Percentiles rank a stretch among this genome's conserved stretches.
These are phyloP conservation scores for Globisporangium iwayamae DNA, from an alignment of 352 stramenopile species.

Conservation along the genomic window DNA sequence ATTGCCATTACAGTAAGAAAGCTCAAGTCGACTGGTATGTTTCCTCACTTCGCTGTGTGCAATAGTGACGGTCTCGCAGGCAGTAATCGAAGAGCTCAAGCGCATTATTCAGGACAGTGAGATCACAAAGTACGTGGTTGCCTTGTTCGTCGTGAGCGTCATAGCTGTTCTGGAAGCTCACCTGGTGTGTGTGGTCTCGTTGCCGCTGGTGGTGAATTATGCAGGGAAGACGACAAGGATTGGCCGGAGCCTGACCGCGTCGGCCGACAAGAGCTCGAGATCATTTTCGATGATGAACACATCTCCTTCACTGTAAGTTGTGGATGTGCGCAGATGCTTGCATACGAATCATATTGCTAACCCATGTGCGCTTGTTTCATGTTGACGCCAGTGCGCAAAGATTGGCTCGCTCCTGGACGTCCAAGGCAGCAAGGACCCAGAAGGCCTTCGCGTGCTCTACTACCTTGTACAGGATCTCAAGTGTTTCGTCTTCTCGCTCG, in stretches of 20 bases:
- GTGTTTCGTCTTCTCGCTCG: slow-evolving; percentile 95
- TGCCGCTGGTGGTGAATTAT: neutral
- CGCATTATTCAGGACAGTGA: slow-evolving; percentile 91
- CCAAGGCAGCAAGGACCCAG: slow-evolving; percentile 94
- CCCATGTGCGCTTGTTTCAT: neutral
- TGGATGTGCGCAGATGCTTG: neutral
- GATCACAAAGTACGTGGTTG: slow-evolving; percentile 80
- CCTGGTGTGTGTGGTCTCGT: neutral
- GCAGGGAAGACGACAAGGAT: slow-evolving; percentile 92
- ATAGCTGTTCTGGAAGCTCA: neutral
- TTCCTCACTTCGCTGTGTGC: neutral
- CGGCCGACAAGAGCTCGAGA: slow-evolving; percentile 94
- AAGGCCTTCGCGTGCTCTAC: slow-evolving; percentile 94
- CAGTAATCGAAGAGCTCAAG: slow-evolving; percentile 93
- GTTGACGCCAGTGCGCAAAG: slow-evolving; percentile 84
- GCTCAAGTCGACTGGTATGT: neutral
- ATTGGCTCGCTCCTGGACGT: slow-evolving; percentile 95
- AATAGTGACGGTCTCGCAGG: slow-evolving; percentile 85
- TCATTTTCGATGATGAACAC: slow-evolving; percentile 94
- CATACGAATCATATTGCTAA: neutral
- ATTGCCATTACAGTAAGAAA: neutral
- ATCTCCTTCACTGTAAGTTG: slow-evolving; percentile 93
- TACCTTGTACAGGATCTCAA: slow-evolving; percentile 98
- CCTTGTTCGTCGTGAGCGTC: neutral
- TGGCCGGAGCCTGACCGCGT: slow-evolving; percentile 94